A percentile compares a stretch with the other conserved stretches of the same genome.
phyloP scores from a whole-genome alignment of 2,329 filamentous ascomycete species.

The Penicillium hordei region DNA sequence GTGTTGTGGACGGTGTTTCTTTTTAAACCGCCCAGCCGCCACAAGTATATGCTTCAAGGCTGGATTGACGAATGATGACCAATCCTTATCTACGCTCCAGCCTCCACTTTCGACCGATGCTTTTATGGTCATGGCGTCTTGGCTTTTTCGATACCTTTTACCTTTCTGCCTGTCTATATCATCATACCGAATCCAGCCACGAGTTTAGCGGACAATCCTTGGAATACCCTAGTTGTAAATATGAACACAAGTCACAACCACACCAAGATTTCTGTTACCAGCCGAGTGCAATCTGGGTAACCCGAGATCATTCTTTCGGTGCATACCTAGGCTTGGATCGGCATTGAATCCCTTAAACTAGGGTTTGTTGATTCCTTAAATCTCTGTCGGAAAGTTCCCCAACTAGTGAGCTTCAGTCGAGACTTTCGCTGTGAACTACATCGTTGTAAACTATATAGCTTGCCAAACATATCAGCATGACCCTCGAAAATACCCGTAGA shows the following conservation, averaged over 20 bases:
- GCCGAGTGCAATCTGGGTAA: not conserved
- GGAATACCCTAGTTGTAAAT: not conserved
- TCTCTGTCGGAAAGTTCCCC: not conserved
- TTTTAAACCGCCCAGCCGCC: not conserved
- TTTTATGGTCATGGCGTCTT: slow-evolving; percentile 22
- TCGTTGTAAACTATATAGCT: not conserved
- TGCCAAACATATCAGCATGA: not conserved
- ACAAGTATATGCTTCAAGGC: slow-evolving; percentile 6
- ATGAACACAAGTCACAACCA: not conserved
- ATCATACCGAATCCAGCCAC: slow-evolving; percentile 11
- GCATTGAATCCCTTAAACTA: no score
- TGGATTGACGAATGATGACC: slow-evolving; percentile 23
- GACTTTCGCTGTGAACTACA: not conserved
- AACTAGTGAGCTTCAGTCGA: not conserved
- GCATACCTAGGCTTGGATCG: not conserved
- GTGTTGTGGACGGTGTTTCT: not conserved
- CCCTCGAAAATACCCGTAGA: not conserved
- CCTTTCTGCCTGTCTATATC: slow-evolving; percentile 18
- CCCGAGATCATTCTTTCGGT: no score
- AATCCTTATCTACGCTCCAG: slow-evolving; percentile 14
- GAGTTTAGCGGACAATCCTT: not conserved
- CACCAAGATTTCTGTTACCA: not conserved
- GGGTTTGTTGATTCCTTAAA: no score
- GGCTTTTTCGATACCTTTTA: slow-evolving; percentile 20
- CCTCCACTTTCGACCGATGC: slow-evolving; percentile 13